Conservation (phyloP, 164 flowering plant species). For the Cinnamomum chago region DNA sequence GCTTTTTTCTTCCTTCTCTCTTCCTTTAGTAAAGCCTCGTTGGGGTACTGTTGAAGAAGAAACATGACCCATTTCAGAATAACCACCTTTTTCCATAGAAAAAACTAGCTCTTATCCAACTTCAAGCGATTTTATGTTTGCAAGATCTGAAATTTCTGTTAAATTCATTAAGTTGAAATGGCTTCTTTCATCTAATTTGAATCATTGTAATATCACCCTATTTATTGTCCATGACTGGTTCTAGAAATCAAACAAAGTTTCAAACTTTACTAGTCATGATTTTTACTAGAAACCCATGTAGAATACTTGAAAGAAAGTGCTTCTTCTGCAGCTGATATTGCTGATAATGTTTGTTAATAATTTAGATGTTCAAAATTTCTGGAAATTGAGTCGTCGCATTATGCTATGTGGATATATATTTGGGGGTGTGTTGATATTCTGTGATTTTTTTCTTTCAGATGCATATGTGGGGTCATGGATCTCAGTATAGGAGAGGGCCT, state of each 20-base stretch:
- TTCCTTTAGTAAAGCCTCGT: not conserved
- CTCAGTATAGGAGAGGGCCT: slow-evolving; percentile 83
- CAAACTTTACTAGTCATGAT: not conserved
- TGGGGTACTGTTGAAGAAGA: slow-evolving; percentile 3
- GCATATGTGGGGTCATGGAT: slow-evolving; percentile 99
- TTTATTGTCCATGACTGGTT: not conserved
- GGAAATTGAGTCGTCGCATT: not conserved
- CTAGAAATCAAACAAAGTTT: not conserved
- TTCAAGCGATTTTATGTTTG: not conserved
- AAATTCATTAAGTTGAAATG: not conserved
- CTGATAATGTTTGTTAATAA: too few species aligned
- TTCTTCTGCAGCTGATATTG: not conserved
- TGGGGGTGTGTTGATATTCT: not conserved
- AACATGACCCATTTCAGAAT: not conserved
- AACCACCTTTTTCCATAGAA: not conserved
- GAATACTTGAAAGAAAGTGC: not conserved
- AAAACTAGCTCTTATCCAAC: not conserved
- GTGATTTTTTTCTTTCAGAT: slow-evolving; percentile 38
- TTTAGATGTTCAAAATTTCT: not conserved
- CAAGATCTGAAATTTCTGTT: not conserved
- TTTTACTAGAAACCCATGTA: not conserved
- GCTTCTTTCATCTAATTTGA: not conserved
- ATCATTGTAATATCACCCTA: not conserved
- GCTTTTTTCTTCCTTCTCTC: not conserved
- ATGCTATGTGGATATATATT: not conserved